Conservation (phyloP, 2,329 filamentous ascomycete species). For the Alternaria alternata region DNA sequence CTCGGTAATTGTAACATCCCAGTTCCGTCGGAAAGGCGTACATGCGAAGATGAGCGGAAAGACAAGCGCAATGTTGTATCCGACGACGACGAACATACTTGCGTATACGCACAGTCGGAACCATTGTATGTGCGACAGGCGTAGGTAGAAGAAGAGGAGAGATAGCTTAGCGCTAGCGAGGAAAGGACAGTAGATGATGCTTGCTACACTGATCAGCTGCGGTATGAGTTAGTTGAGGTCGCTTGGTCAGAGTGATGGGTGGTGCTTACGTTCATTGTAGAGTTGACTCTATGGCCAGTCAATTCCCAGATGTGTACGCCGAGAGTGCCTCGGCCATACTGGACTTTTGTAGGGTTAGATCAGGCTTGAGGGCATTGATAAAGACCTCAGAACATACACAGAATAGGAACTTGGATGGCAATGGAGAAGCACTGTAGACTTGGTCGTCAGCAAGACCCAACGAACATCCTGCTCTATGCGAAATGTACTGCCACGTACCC, state of each 20-base stretch:
- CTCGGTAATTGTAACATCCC: constrained; percentile 25
- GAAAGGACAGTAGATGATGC: constrained; percentile 25
- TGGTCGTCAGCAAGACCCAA: background rate
- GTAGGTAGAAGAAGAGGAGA: constrained; percentile 30
- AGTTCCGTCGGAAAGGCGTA: constrained; percentile 24
- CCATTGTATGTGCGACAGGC: constrained; percentile 19
- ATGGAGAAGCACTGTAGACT: constrained; percentile 14
- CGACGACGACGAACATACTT: constrained; percentile 32
- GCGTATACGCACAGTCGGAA: constrained; percentile 22
- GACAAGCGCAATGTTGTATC: constrained; percentile 27
- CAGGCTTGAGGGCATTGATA: too few relatives aligned
- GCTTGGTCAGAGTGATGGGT: background rate
- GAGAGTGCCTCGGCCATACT: constrained; percentile 21
- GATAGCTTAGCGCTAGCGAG: constrained; percentile 31
- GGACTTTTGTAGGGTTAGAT: constrained; percentile 11
- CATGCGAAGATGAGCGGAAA: constrained; percentile 35
- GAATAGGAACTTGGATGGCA: constrained; percentile 16
- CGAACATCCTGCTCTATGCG: background rate
- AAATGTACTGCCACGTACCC: constrained; percentile 12
- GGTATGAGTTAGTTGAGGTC: constrained; percentile 2
- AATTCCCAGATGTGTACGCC: constrained; percentile 36
- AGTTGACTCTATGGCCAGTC: constrained; percentile 14
- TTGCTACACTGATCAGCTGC: constrained; percentile 14
- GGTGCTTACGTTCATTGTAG: constrained; percentile 17
- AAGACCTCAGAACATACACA: constrained; percentile 13